phyloP scores from a whole-genome alignment of 441 rosid species.

The Populus trichocarpa region DNA sequence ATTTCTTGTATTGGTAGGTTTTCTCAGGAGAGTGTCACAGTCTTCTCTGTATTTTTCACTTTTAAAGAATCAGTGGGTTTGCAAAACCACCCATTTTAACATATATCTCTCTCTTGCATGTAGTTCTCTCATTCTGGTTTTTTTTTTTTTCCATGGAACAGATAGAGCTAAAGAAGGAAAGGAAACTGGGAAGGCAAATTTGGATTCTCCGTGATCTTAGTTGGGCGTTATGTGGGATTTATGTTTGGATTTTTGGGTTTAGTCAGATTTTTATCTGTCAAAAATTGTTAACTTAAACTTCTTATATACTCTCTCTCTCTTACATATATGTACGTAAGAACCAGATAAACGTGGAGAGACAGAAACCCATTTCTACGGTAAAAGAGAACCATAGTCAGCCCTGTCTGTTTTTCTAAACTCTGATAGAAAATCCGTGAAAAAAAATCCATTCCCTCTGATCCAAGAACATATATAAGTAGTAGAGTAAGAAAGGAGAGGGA shows the following conservation, averaged over 20 bases:
- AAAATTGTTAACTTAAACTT: constrained; percentile 22
- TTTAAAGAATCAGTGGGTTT: constrained; percentile 20
- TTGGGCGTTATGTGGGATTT: constrained; percentile 28
- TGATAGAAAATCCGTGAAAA: constrained; percentile 17
- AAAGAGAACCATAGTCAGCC: constrained; percentile 30
- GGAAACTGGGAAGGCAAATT: constrained; percentile 21
- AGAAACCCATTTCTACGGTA: constrained; percentile 15
- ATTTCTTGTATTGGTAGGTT: constrained; percentile 1
- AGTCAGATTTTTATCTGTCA: constrained; percentile 13
- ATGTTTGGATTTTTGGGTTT: constrained; percentile 9
- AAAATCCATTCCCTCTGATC: neutral
- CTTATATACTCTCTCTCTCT: constrained; percentile 22
- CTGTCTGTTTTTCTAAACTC: constrained; percentile 3
- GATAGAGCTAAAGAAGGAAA: constrained; percentile 17
- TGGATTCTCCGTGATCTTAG: constrained; percentile 31
- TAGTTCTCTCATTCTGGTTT: neutral
- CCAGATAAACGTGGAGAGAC: constrained; percentile 3
- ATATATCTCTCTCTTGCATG: neutral
- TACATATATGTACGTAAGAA: constrained; percentile 28
- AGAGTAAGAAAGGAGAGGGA: neutral
- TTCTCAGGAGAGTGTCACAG: neutral
- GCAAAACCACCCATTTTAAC: constrained; percentile 11
- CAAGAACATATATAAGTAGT: neutral
- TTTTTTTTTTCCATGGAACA: constrained; percentile 12
- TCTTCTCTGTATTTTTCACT: neutral